Evolutionary conservation across 176 grass and related monocot genomes (phyloP), one percentile per base, ranked within the genome.

Genomic region (Leersia perrieri): DNA sequence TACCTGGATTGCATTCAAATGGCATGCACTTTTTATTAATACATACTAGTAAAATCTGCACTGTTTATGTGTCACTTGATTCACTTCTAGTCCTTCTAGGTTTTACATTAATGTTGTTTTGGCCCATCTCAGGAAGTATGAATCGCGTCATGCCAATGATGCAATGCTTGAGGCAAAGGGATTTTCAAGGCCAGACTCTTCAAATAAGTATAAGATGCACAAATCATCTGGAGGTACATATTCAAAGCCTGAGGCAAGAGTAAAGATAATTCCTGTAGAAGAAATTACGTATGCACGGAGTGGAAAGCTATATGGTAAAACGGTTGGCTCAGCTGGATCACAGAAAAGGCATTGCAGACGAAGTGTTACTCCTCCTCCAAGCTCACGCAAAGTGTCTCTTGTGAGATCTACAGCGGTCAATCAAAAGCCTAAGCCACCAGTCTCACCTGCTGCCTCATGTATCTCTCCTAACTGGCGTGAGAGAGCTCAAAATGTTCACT

Each of bases 211-310:
- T 31, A 75, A 32, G 76, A 44, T 31, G 16, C 29, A 63, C 35
- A 87, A 61, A 80, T 79, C 34, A 66, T 80, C 73, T 55, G 62
- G 70, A 1, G 62, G 86, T 61, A 88, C 72, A 69, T 73, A 76
- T 79, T 75, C 36, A 80, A 90, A 88, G 66, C 84, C 83, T 25
- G 77, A 62, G 64, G 80, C 80, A 58, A 92, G 89, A 85, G 77
- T 92, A 13, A 92, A 94, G 28, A 31, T 83, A 20, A 94, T 98
- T 72, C 72, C 90, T 25, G 29, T 32, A 55, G 84, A 88, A 87
- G 92, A 91, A 27, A 63, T 94, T 29, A 82, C 77, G 30, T 92
- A 83, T 16, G 32, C 63, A n/a, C 60, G 60, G 49, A 63, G 73
- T 68, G 47, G 40, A 79, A 92, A 84, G 39, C 35, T 11, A 38